Conservation (phyloP, 2,329 filamentous ascomycete species). For the Paecilomyces dactylethromorphus region DNA sequence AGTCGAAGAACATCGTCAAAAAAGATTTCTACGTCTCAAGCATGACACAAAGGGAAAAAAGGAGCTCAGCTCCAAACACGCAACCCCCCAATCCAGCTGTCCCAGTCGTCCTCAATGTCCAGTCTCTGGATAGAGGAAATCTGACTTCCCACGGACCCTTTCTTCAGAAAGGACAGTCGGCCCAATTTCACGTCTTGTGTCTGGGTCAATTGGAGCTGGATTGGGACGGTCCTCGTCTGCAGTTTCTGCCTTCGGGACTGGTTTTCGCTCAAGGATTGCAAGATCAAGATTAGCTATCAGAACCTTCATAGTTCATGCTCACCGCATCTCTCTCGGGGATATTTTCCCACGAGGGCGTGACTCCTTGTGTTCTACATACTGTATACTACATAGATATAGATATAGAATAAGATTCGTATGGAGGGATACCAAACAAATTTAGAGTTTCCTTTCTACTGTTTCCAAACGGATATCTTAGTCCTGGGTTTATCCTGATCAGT, state of each 20-base stretch:
- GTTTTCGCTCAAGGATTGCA: constrained; percentile 18
- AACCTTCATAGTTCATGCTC: constrained; percentile 44
- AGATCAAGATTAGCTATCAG: constrained; percentile 26
- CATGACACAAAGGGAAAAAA: not conserved
- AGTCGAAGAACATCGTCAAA: not conserved
- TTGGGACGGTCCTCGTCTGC: constrained; percentile 1
- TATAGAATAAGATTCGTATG: not conserved
- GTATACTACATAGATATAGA: not conserved
- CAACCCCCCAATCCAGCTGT: constrained; percentile 32
- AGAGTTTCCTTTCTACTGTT: not conserved
- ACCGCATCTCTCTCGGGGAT: constrained; percentile 12
- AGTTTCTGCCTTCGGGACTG: constrained; percentile 1
- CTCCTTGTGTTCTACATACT: constrained; percentile 39
- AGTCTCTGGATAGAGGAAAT: not conserved
- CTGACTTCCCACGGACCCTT: constrained; percentile 22
- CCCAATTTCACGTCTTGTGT: constrained; percentile 36
- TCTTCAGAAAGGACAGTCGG: constrained; percentile 26
- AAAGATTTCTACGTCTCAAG: not conserved
- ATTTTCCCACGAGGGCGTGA: constrained; percentile 36
- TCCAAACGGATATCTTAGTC: not conserved
- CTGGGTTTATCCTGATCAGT: not conserved
- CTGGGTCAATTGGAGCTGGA: constrained; percentile 19
- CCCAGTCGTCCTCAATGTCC: constrained; percentile 12
- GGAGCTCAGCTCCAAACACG: constrained; percentile 2
- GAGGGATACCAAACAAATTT: too few species aligned